Evolutionary conservation across 495 filamentous ascomycete genomes (phyloP).

Genomic region (Talaromyces nanjingensis): DNA sequence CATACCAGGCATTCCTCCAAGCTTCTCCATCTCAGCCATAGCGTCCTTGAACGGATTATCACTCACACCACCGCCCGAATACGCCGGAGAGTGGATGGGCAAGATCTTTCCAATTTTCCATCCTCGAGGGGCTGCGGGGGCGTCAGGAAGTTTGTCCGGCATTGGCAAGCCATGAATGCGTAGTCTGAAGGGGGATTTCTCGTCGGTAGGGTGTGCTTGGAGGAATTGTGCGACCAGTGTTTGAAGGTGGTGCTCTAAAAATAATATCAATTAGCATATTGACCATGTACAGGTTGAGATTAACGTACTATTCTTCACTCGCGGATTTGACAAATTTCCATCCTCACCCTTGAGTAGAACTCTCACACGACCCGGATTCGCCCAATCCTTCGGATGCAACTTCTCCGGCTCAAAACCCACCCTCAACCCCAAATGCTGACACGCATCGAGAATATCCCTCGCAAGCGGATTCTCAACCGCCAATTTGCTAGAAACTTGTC

Average conservation of each 20-base stretch:
- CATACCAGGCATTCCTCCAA: constrained; percentile 47
- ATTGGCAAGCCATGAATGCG: constrained; percentile 60
- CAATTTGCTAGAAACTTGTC: constrained; percentile 61
- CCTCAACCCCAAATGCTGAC: constrained; percentile 61
- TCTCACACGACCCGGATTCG: constrained; percentile 85
- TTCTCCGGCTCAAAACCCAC: constrained; percentile 87
- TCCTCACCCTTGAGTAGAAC: constrained; percentile 60
- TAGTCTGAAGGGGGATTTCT: constrained; percentile 59
- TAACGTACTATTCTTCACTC: constrained; percentile 69
- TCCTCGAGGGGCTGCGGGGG: constrained; percentile 73
- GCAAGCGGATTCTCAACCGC: constrained; percentile 85
- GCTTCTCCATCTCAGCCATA: constrained; percentile 83
- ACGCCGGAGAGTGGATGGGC: constrained; percentile 77
- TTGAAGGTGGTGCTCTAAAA: constrained; percentile 75
- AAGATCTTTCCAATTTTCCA: constrained; percentile 86
- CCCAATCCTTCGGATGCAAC: constrained; percentile 93
- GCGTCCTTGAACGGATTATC: constrained; percentile 97
- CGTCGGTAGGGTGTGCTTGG: constrained; percentile 63
- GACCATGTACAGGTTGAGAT: constrained; percentile 1
- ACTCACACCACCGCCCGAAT: constrained; percentile 89
- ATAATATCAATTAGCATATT: constrained; percentile 9
- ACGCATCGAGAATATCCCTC: constrained; percentile 80
- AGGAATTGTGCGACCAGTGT: constrained; percentile 69
- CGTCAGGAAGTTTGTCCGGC: constrained; percentile 55
- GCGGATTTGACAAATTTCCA: constrained; percentile 37